Percentiles rank a stretch among this genome's conserved stretches.
phyloP scores from a whole-genome alignment of 164 flowering plant species.

The Protea cynaroides region DNA sequence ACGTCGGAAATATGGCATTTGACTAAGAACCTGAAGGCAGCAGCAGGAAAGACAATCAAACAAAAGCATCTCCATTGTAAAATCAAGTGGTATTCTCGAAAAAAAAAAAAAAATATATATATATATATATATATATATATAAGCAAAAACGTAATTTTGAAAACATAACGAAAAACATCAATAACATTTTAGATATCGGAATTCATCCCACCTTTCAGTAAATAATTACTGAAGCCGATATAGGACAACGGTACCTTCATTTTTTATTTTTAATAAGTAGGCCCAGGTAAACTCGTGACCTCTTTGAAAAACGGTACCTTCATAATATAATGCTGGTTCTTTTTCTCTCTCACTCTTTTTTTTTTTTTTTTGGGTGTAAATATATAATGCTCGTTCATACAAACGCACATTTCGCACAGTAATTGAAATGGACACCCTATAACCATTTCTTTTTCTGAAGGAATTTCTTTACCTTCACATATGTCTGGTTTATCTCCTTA shows the following conservation, averaged over 20 bases:
- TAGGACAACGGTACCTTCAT: too few species aligned
- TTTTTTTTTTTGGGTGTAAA: too few species aligned
- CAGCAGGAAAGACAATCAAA: neutral
- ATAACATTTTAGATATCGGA: neutral
- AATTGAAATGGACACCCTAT: neutral
- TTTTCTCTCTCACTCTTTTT: too few species aligned
- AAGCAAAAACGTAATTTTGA: neutral
- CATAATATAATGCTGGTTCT: neutral
- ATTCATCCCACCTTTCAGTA: neutral
- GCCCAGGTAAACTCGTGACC: too few species aligned
- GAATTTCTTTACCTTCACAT: constrained; percentile 54
- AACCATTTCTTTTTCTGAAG: too few species aligned
- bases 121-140: too few species aligned
- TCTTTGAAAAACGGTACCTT: too few species aligned
- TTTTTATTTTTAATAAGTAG: too few species aligned
- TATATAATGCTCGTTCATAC: neutral
- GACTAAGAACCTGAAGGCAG: constrained; percentile 68
- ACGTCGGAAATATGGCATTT: constrained; percentile 87
- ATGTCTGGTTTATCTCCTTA: constrained; percentile 79
- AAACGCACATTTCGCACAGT: neutral
- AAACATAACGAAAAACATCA: neutral
- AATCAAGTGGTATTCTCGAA: neutral
- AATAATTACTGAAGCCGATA: neutral
- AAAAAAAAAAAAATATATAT: too few species aligned
- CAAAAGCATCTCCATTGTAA: neutral